Conservation (phyloP, 768 basidiomycete species). For the Amanita subjunquillea region DNA sequence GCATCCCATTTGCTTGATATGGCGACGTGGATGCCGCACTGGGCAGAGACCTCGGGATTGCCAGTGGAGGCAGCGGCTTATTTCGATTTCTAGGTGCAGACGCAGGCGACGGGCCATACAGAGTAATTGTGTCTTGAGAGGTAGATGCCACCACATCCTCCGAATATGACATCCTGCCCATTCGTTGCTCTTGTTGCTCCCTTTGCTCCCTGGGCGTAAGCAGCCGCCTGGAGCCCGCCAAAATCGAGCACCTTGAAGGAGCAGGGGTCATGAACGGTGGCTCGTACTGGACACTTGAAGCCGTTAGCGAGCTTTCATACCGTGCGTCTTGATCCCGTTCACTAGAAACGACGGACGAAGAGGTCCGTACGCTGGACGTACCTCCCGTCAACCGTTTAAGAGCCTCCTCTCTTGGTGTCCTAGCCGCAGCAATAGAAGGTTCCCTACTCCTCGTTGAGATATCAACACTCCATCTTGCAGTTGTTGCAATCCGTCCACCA, state of each 20-base stretch:
- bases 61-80: constrained; percentile 36
- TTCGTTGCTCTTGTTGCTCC: constrained; percentile 14
- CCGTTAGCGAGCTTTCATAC: constrained; percentile 13
- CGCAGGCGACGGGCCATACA: constrained; percentile 32
- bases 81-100: constrained; percentile 22
- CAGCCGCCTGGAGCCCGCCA: constrained; percentile 30
- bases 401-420: constrained; percentile 28
- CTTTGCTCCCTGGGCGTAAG: constrained; percentile 50
- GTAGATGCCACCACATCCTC: constrained; percentile 23
- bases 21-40: constrained; percentile 48
- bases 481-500: constrained; percentile 13
- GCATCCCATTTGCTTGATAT: constrained; percentile 13
- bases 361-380: constrained; percentile 22
- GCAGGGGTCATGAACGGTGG: not conserved
- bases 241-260: constrained; percentile 12
- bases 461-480: constrained; percentile 41
- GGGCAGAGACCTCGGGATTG: constrained; percentile 50
- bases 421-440: constrained; percentile 10
- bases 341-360: constrained; percentile 18
- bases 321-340: constrained; percentile 11
- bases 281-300: constrained; percentile 15
- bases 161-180: not conserved
- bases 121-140: constrained; percentile 30
- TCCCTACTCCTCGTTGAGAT: constrained; percentile 42
- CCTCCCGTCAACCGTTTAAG: constrained; percentile 25